Base-by-base conservation (phyloP, 495 filamentous ascomycete genomes). In the Pseudotulostoma volvatum region DNA sequence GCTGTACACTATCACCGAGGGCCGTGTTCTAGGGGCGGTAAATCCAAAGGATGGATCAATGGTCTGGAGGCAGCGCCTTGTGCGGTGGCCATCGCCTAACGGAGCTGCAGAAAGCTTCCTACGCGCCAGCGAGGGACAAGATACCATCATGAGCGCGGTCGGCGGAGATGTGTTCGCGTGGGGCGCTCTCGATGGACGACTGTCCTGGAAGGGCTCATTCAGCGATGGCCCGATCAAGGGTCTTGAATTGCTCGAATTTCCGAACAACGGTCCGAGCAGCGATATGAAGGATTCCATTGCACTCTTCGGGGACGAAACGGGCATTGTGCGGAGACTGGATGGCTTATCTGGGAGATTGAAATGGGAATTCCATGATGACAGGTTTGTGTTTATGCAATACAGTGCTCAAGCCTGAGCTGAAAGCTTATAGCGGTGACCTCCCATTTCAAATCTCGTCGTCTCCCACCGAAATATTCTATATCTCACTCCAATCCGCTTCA, bases 1-100 rank as follows among this genome's bases (percentile, higher is more conserved):
- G 19, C 68, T 99, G 20, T 99, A 94, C 54, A 93, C 92, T 0
- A 63, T 96, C 9, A 86, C 82, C 40, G 77, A 92, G 19, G 71
- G 80, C 25, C 72, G 73, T 15, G 71, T 93, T 7, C 57, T 96
- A 1, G 92, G 85, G 19, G 88, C 90, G 0, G 68, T 95, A 8
- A 92, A 95, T 47, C 90, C 90, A 11, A 79, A 74, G 44, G 83
- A 78, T 59, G 90, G 90, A 9, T 64, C 68, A 5, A 47, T 95
- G 14, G 66, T 96, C 7, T 99, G 90, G 90, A 70, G 90, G 30
- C 86, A 94, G 51, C 52, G 73, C 34, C 56, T 92, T 31, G 55
- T 55, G n/a, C 61, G 47, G 45, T 41, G 49, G 33, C 41, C 43
- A 43, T 56, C 39, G 51, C 51, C 36, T 33, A 36, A 41, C 32